A percentile compares a stretch with the other conserved stretches of the same genome.
Evolutionary conservation across 140 eudicot species (phyloP).

Genomic region (Flaveria floridana): DNA sequence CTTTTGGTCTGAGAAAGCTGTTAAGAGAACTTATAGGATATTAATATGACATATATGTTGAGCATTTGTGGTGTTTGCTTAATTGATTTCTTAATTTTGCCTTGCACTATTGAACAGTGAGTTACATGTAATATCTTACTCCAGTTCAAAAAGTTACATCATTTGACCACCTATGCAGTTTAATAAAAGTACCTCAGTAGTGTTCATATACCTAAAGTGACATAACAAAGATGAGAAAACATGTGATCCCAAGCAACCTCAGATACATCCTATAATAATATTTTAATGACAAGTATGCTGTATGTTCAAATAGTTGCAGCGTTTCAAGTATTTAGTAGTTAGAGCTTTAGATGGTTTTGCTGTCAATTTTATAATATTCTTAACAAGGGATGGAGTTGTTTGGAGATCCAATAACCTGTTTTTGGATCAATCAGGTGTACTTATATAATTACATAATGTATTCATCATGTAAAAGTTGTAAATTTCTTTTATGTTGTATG

Average conservation of each 20-base stretch:
- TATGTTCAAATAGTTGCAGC: background rate
- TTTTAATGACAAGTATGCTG: background rate
- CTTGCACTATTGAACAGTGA: background rate
- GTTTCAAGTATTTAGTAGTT: background rate
- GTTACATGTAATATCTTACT: conserved; percentile 1
- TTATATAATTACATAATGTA: background rate
- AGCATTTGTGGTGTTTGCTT: background rate
- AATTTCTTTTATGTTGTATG: background rate
- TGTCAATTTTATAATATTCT: background rate
- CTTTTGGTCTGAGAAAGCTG: background rate
- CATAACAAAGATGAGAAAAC: background rate
- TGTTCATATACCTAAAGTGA: background rate
- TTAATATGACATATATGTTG: background rate
- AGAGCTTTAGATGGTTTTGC: background rate
- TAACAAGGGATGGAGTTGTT: conserved; percentile 2
- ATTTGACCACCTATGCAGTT: background rate
- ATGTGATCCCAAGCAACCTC: background rate
- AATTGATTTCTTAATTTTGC: background rate
- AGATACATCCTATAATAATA: background rate
- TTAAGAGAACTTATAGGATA: background rate
- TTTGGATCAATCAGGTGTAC: background rate
- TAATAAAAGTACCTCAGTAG: background rate
- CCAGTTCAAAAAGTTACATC: background rate
- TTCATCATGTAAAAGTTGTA: background rate
- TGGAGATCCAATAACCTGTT: conserved; percentile 4